Base-by-base conservation (phyloP, 164 flowering plant species). In the Magnolia sinica region DNA sequence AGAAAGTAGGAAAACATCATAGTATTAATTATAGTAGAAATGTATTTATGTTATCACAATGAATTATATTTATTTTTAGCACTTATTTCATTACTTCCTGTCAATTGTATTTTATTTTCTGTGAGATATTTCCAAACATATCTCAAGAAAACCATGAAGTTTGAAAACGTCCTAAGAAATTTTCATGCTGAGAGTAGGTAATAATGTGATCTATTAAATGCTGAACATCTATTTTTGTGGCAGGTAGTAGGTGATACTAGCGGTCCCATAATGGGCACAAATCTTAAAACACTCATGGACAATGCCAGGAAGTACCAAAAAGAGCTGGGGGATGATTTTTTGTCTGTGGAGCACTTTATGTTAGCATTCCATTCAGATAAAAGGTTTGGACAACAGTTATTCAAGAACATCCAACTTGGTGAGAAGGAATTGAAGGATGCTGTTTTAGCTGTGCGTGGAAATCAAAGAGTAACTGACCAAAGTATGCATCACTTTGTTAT, bases 301-400 rank as follows among this genome's bases (percentile, higher is more conserved):
- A 88, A 84, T 81, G 93, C 98, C 29, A 83, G 82, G 74, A 90
- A 79, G 79, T 66, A 84, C 79, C 91, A 94, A 82, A 96, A 90
- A 80, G 93, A 90, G 70, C 83, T 94, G 86, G 83, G 87, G 16
- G 99, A 96, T 84, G 92, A 86, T 52, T 96, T 88, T 77, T 74
- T 96, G 76, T 96, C 99, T 14, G 99, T 96, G 61, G 99, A 96
- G 86, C 99, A 96, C 84, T 77, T 96, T 9, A 19, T 91, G 16
- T 82, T 96, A 73, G 94, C 98, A 13, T 88, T 92, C 75, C 85
- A 63, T 71, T 89, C 87, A 4, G 99, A 96, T 83, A 85, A 81
- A 70, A 85, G 99, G 85, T 92, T 96, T 83, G 99, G 98, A n/a
- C 86, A 89, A 76, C 86, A 90, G 75, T 87, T 96, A 29, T 88